A percentile compares a stretch with the other conserved stretches of the same genome.
Evolutionary conservation across 148 eudicot species (phyloP).

Genomic region (Nepenthes gracilis): DNA sequence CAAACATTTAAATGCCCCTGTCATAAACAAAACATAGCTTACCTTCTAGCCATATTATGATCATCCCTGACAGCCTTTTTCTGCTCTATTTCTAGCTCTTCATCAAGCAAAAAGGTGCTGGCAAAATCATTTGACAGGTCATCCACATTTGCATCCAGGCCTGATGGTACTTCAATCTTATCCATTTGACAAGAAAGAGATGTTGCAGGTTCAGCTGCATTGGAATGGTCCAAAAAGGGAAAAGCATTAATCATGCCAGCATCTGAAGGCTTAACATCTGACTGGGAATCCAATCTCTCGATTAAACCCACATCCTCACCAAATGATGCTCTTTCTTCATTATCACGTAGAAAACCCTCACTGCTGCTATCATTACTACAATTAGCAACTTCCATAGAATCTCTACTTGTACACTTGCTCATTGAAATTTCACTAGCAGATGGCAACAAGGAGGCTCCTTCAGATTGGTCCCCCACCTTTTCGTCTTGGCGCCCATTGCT

Average conservation of each 20-base stretch:
- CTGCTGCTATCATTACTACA: slow-evolving; percentile 7
- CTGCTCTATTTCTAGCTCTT: slow-evolving; percentile 75
- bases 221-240: slow-evolving; percentile 6
- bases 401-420: slow-evolving; percentile 11
- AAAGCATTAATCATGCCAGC: slow-evolving; percentile 4
- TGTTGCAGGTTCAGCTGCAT: slow-evolving; percentile 15
- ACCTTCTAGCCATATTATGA: slow-evolving; percentile 43
- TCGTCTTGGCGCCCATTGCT: slow-evolving; percentile 12
- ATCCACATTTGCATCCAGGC: slow-evolving; percentile 22
- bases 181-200: slow-evolving; percentile 12
- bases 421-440: slow-evolving; percentile 12
- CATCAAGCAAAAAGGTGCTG: slow-evolving; percentile 83
- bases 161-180: slow-evolving; percentile 15
- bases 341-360: slow-evolving; percentile 12
- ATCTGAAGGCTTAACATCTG: slow-evolving; percentile 6
- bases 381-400: slow-evolving; percentile 6
- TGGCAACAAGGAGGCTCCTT: slow-evolving; percentile 10
- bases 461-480: slow-evolving; percentile 8
- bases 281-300: slow-evolving; percentile 13
- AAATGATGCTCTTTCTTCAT: slow-evolving; percentile 14
- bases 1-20: no score
- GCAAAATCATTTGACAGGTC: slow-evolving; percentile 48
- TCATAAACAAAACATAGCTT: slow-evolving; percentile 7
- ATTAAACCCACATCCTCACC: slow-evolving; percentile 11
- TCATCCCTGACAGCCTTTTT: slow-evolving; percentile 23